phyloP scores from a whole-genome alignment of 164 flowering plant genomes.

The Taxillus chinensis region DNA sequence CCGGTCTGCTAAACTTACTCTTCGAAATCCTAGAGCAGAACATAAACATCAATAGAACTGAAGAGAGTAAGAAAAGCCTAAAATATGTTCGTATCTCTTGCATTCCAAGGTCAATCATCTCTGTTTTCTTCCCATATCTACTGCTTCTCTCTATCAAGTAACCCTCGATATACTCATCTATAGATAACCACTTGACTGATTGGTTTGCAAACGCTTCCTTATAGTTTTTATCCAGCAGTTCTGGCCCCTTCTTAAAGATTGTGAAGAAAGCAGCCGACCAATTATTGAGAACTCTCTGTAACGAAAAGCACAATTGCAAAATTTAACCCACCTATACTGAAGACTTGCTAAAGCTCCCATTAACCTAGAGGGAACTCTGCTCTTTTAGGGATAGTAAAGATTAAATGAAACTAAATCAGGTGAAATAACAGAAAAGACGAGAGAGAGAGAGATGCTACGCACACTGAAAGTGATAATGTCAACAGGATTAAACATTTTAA shows the following conservation, averaged over 20 bases:
- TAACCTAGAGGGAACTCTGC: too few relatives aligned
- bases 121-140: slow-evolving; percentile 66
- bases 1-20: slow-evolving; percentile 45
- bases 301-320: slow-evolving; percentile 3
- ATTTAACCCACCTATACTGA: too few relatives aligned
- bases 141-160: slow-evolving; percentile 63
- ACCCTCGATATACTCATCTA: slow-evolving; percentile 67
- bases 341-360: too few relatives aligned
- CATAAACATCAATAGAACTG: slow-evolving; percentile 80
- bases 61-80: slow-evolving; percentile 78
- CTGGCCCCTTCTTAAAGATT: slow-evolving; percentile 52
- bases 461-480: slow-evolving; percentile 65
- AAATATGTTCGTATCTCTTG: slow-evolving; percentile 89
- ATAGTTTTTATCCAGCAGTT: slow-evolving; percentile 26
- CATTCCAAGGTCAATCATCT: slow-evolving; percentile 77
- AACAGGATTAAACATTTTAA: slow-evolving; percentile 92
- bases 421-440: not conserved
- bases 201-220: slow-evolving; percentile 16
- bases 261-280: slow-evolving; percentile 81
- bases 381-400: too few relatives aligned
- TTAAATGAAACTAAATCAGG: too few relatives aligned
- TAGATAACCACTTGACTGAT: slow-evolving; percentile 49
- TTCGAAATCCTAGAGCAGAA: slow-evolving; percentile 91
- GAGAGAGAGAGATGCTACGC: slow-evolving; percentile 12
- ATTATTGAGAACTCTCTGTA: slow-evolving; percentile 78